Evolutionary conservation across 306 rosid species (phyloP), one percentile per base, ranked within the genome.

Genomic region (Inga oerstediana): DNA sequence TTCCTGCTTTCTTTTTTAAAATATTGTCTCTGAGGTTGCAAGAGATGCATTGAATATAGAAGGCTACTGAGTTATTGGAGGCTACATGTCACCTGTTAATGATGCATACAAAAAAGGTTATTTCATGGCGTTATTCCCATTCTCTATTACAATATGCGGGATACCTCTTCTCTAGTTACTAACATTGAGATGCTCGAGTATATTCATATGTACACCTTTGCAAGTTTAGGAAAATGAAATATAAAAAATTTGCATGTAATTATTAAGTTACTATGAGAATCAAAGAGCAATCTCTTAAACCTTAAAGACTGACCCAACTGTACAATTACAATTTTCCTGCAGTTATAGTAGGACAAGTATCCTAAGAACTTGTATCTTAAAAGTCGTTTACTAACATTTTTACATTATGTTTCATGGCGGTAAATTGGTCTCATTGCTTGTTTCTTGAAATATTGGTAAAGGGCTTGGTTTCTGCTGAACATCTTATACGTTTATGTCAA

Each of bases 81-180:
- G 89, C 79, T 96, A 93, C 77, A 88, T 93, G 91, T 96, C 97
- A 58, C 97, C 97, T 49, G 98, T 96, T 84, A 96, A 96, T 84
- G 94, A 92, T 85, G 97, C 98, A 41, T 96, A 92, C 92, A 86
- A 93, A 85, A 93, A 89, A 87, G 52, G 93, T 52, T 56, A 37
- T 35, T 19, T 56, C 35, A 12, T 58, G 10, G 59, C 34, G 12
- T 52, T 27, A 51, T 17, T 2, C 19, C 24, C 30, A 46, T 72
- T 72, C 41, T 45, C 61, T 27, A 32, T 46, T 32, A 2, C 27
- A 22, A 10, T 74, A 30, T 56, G 17, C 1, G 8, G 32, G 8
- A 10, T 69, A 24, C 32, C 51, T 70, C 9, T 41, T 16, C 52
- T 41, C 11, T 43, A 41, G 22, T 41, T 3, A 41, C 10, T 20